Evolutionary conservation across 352 stramenopile genomes (phyloP).

Genomic region (Peronospora destructor): DNA sequence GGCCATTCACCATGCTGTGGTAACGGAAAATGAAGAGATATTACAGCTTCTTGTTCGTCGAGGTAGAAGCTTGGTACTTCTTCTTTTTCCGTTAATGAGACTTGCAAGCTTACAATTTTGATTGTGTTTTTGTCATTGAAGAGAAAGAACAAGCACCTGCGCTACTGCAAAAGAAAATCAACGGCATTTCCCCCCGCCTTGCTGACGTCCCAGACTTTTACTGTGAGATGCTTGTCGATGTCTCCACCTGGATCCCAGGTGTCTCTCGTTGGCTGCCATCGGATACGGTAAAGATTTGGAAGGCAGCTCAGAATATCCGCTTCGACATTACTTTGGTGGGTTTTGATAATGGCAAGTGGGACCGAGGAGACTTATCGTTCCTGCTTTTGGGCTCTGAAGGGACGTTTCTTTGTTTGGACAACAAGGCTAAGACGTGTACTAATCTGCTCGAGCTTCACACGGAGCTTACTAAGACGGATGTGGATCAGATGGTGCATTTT

Average conservation of each 20-base stretch:
- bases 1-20: conserved; percentile 53
- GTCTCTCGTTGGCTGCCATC: conserved; percentile 63
- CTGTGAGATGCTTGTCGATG: conserved; percentile 54
- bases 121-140: conserved; percentile 5
- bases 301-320: conserved; percentile 46
- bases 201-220: conserved; percentile 54
- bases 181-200: conserved; percentile 37
- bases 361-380: conserved; percentile 60
- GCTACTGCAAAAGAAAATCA: conserved; percentile 48
- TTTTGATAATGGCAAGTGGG: conserved; percentile 55
- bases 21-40: conserved; percentile 54
- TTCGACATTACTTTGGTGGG: conserved; percentile 63
- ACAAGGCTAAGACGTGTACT: conserved; percentile 38
- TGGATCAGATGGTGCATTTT: conserved; percentile 56
- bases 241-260: conserved; percentile 66
- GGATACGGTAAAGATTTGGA: conserved; percentile 74
- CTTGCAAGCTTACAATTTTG: background rate
- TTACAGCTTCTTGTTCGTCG: conserved; percentile 42
- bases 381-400: conserved; percentile 37
- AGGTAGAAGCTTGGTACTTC: conserved; percentile 16
- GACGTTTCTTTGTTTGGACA: conserved; percentile 52
- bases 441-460: conserved; percentile 33
- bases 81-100: background rate
- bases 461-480: conserved; percentile 27
- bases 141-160: conserved; percentile 56